phyloP scores from a whole-genome alignment of 768 basidiomycete genomes.

The Leccinum arenicola region DNA sequence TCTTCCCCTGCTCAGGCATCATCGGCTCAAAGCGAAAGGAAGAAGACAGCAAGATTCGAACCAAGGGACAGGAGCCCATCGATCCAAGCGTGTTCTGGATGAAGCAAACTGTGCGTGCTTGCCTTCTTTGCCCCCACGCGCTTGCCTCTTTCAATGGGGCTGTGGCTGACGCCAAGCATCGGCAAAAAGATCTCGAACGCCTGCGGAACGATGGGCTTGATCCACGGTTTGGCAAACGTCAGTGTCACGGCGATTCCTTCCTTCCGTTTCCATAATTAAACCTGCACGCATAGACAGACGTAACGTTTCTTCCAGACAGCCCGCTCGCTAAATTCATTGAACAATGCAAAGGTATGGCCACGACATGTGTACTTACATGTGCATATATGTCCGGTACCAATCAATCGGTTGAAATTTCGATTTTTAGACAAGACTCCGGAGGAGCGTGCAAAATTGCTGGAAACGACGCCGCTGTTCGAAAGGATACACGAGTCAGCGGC shows the following conservation, averaged over 20 bases:
- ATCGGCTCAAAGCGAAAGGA: conserved; percentile 48
- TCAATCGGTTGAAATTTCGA: background rate
- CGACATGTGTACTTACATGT: background rate
- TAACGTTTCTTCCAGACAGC: conserved; percentile 53
- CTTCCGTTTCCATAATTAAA: conserved; percentile 1
- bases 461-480: conserved; percentile 72
- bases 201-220: conserved; percentile 83
- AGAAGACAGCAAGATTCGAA: conserved; percentile 58
- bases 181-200: conserved; percentile 68
- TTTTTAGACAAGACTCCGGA: conserved; percentile 59
- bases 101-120: conserved; percentile 73
- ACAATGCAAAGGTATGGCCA: conserved; percentile 50
- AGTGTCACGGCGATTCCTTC: conserved; percentile 20
- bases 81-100: conserved; percentile 79
- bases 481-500: conserved; percentile 75
- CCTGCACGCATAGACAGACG: conserved; percentile 44
- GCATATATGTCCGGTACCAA: background rate
- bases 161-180: background rate
- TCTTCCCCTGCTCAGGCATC: conserved; percentile 70
- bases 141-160: background rate
- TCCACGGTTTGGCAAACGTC: conserved; percentile 83
- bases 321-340: conserved; percentile 67
- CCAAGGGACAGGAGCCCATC: conserved; percentile 43
- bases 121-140: background rate
- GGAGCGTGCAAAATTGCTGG: conserved; percentile 73